Base-by-base conservation (phyloP, 2,329 filamentous ascomycete species). In the Fusarium pseudocircinatum region DNA sequence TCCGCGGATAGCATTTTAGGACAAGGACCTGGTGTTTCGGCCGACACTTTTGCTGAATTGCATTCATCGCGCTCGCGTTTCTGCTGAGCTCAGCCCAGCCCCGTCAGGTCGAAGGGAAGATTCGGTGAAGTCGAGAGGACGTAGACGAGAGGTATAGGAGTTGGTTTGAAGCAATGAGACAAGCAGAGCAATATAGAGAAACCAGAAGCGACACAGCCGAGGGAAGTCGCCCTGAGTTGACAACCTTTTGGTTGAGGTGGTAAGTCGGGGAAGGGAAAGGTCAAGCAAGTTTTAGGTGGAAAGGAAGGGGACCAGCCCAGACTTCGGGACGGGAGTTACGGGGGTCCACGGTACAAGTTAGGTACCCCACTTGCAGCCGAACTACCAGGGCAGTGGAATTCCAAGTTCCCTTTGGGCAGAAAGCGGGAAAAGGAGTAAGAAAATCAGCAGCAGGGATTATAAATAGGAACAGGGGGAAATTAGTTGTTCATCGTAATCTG, bases 1-100 rank as follows among this genome's bases (percentile, higher is more conserved):
- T 95, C 77, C 93, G 93, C 44, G 96, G 96, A 83, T 98, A 99
- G 87, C 96, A 98, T 85, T 97, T 98, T 75, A 98, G 89, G 75
- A 98, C 92, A 70, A 98, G 87, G 77, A 98, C 94, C 88, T 98
- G 96, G 85, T 99, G 96, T 87, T 98, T 98, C 34, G 96, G 96
- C 69, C 96, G 94, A 83, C 90, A 91, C 83, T 87, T 90, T 79
- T 91, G 87, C 83, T 90, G 87, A 72, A 92, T 86, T 79, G 90
- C 87, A 80, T 92, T 87, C 90, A 92, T 92, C 67, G 74, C 75
- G 75, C 46, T 76, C 60, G 72, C 60, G 59, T 61, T 72, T 67
- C 40, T 60, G 63, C 46, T 69, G 57, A 73, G 68, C 69, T 69
- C 61, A 69, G 67, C 72, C 76, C 74, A 73, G 64, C 67, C 56